Percentiles rank a stretch among this genome's conserved stretches.
Conservation (phyloP, 2,329 filamentous ascomycete species). For the Pestalotiopsis sp. region DNA sequence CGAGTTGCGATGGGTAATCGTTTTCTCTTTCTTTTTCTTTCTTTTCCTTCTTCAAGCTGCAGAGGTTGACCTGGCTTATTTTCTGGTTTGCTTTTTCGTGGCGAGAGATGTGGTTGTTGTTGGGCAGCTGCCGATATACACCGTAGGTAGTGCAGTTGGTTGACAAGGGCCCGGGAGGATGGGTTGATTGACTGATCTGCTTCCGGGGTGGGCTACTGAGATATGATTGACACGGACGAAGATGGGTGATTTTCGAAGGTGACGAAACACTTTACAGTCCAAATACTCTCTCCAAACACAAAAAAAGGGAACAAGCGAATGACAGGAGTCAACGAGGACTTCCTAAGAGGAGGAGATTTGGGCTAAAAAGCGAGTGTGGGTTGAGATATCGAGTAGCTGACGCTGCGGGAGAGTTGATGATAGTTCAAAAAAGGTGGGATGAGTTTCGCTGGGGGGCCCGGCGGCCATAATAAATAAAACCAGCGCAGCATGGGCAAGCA, state of each 20-base stretch:
- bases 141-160: not conserved
- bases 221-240: not conserved
- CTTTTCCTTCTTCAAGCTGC: not conserved
- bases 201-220: not conserved
- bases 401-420: slow-evolving; percentile 36
- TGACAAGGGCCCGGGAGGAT: not conserved
- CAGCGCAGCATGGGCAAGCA: not conserved
- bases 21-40: not conserved
- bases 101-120: not conserved
- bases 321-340: slow-evolving; percentile 76
- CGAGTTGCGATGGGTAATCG: not conserved
- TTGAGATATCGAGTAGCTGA: slow-evolving; percentile 39
- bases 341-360: slow-evolving; percentile 51
- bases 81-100: not conserved
- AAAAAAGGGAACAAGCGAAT: slow-evolving; percentile 65
- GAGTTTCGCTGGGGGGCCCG: slow-evolving; percentile 29
- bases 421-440: slow-evolving; percentile 31
- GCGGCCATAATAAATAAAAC: slow-evolving; percentile 10
- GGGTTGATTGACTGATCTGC: not conserved
- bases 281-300: slow-evolving; percentile 45
- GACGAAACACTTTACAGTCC: slow-evolving; percentile 19
- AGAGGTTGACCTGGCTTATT: not conserved
- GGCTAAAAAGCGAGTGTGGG: slow-evolving; percentile 53
- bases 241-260: slow-evolving; percentile 11
- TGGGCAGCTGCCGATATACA: slow-evolving; percentile 1